These are phyloP conservation scores for Picochlorum costavermella DNA, from an alignment of 139 green algal genomes.

Conservation along the genomic window DNA sequence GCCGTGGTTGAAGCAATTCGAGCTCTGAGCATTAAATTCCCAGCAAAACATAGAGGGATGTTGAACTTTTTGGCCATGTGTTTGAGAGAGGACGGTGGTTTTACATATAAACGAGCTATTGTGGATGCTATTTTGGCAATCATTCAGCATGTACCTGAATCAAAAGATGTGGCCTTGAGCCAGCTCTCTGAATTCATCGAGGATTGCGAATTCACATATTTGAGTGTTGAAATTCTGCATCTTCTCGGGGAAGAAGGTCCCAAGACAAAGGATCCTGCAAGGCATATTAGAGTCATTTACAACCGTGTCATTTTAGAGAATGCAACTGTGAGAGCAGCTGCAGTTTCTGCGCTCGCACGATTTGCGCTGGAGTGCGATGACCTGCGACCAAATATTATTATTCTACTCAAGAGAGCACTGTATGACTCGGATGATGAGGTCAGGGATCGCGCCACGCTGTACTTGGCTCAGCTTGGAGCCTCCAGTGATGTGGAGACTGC, in stretches of 20 bases:
- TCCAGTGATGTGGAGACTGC: constrained; percentile 1
- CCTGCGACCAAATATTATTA: constrained; percentile 64
- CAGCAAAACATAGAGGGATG: constrained; percentile 86
- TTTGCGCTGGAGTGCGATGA: constrained; percentile 68
- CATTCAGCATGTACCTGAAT: constrained; percentile 90
- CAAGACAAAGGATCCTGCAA: constrained; percentile 53
- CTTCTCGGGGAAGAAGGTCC: constrained; percentile 83
- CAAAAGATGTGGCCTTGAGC: constrained; percentile 88
- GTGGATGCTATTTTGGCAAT: constrained; percentile 89
- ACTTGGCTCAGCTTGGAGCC: constrained; percentile 71
- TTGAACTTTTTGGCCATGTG: constrained; percentile 93
- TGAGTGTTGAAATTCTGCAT: constrained; percentile 92
- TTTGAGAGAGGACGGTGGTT: constrained; percentile 85
- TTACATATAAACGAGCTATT: constrained; percentile 98
- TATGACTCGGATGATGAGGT: constrained; percentile 96
- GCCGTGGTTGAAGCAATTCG: constrained; percentile 96
- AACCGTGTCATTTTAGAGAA: constrained; percentile 99
- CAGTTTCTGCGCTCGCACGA: constrained; percentile 76
- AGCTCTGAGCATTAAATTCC: constrained; percentile 96
- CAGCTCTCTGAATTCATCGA: constrained; percentile 99
- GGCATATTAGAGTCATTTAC: constrained; percentile 97
- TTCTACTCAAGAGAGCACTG: constrained; percentile 85
- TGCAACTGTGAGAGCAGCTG: constrained; percentile 89
- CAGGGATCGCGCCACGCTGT: constrained; percentile 89
- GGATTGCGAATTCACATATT: constrained; percentile 98